Evolutionary conservation across 179 eudicot genomes (phyloP).

Genomic region (Beta corolliflora): DNA sequence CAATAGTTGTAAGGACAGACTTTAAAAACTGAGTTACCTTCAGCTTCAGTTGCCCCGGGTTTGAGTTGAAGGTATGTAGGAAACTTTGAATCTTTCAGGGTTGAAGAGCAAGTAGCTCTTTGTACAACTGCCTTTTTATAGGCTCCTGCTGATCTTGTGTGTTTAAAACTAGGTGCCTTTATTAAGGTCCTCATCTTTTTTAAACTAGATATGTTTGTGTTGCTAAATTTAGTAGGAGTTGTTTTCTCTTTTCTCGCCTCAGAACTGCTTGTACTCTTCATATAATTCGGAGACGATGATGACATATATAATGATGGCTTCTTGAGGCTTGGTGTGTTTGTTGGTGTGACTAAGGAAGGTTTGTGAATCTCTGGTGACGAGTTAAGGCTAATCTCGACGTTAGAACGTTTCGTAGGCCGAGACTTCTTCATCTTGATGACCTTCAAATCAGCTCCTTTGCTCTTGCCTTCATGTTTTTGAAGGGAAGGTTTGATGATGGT

Average conservation of each 20-base stretch:
- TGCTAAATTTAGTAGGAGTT: conserved; percentile 32
- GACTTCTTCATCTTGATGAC: conserved; percentile 68
- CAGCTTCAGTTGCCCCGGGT: conserved; percentile 64
- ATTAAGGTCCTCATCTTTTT: conserved; percentile 52
- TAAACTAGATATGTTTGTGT: conserved; percentile 46
- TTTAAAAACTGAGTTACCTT: conserved; percentile 68
- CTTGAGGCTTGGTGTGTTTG: conserved; percentile 25
- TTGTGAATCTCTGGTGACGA: conserved; percentile 22
- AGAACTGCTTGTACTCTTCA: conserved; percentile 82
- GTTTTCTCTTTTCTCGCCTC: conserved; percentile 60
- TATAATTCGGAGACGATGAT: conserved; percentile 58
- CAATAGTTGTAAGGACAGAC: conserved; percentile 86
- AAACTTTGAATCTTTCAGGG: conserved; percentile 72
- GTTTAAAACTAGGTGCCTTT: conserved; percentile 72
- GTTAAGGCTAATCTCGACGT: conserved; percentile 31
- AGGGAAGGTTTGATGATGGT: conserved; percentile 41
- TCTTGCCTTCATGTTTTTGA: conserved; percentile 41
- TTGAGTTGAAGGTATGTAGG: conserved; percentile 60
- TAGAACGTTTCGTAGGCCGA: conserved; percentile 47
- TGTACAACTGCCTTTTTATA: conserved; percentile 39
- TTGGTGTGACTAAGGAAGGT: conserved; percentile 22
- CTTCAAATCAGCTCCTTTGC: conserved; percentile 48
- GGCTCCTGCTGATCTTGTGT: conserved; percentile 39
- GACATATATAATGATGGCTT: conserved; percentile 20
- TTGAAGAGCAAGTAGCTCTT: conserved; percentile 79